phyloP scores from a whole-genome alignment of 1,284 basidiomycete species.

The Anthracocystis setariae region DNA sequence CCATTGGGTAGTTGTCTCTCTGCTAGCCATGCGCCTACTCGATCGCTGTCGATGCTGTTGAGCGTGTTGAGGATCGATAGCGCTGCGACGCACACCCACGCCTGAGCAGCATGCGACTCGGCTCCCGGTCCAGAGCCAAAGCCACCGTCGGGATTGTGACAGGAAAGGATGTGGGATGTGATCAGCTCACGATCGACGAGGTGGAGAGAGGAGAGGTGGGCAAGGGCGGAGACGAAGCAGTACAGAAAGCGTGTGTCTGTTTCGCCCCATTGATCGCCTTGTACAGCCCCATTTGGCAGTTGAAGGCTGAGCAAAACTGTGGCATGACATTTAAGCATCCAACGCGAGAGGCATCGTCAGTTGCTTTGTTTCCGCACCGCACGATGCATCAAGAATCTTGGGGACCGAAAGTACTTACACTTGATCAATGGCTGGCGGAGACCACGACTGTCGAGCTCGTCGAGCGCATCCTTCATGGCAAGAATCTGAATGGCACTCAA shows the following conservation, averaged over 20 bases:
- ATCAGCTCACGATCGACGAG: conserved; percentile 72
- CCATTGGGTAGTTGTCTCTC: conserved; percentile 93
- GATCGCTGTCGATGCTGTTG: conserved; percentile 70
- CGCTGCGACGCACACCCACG: conserved; percentile 87
- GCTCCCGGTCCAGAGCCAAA: conserved; percentile 86
- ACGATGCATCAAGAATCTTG: too few species aligned
- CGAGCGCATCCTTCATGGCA: conserved; percentile 82
- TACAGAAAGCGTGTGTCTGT: conserved; percentile 91
- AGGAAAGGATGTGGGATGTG: conserved; percentile 78
- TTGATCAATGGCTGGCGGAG: conserved; percentile 73
- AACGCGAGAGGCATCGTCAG: too few species aligned
- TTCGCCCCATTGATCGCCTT: conserved; percentile 90
- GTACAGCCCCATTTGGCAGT: conserved; percentile 77
- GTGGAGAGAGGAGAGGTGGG: conserved; percentile 76
- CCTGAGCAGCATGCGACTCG: conserved; percentile 92
- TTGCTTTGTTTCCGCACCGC: too few species aligned
- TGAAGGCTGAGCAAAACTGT: conserved; percentile 78
- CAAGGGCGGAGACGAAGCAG: conserved; percentile 82
- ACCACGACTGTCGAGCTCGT: conserved; percentile 70
- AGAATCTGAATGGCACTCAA: conserved; percentile 92
- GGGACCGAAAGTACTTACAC: conserved; percentile 76
- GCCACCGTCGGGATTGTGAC: conserved; percentile 94
- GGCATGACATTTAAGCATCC: too few species aligned
- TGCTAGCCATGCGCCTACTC: conserved; percentile 88
- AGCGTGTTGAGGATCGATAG: conserved; percentile 86